Percentiles rank a stretch among this genome's conserved stretches.
These are phyloP conservation scores for Eutypella sp. DNA, from an alignment of 2,329 filamentous ascomycete species.

Conservation along the genomic window DNA sequence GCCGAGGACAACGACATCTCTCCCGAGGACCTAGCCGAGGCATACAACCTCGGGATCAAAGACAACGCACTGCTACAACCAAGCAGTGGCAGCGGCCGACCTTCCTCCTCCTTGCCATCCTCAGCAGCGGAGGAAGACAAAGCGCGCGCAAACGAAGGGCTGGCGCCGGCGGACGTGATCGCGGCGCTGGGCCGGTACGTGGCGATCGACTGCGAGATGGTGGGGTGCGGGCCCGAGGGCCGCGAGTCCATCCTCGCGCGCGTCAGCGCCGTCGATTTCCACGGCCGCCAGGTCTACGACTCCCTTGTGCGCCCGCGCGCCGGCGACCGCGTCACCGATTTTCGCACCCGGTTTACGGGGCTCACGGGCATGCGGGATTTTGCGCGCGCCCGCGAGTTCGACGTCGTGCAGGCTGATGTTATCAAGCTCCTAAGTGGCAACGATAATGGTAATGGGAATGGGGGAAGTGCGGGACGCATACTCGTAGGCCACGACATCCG, in stretches of 20 bases:
- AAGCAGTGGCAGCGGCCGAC: too few species aligned
- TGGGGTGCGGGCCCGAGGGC: constrained; percentile 71
- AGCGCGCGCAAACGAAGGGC: constrained; percentile 59
- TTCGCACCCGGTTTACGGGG: constrained; percentile 82
- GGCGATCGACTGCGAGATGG: constrained; percentile 97
- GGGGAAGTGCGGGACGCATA: constrained; percentile 45
- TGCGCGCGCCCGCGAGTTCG: constrained; percentile 66
- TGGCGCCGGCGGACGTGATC: constrained; percentile 57
- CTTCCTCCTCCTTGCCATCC: constrained; percentile 31
- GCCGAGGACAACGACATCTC: constrained; percentile 58
- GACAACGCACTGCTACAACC: too few species aligned
- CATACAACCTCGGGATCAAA: constrained; percentile 52
- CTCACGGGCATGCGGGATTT: constrained; percentile 70
- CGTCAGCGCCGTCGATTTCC: constrained; percentile 88
- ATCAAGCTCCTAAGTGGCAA: constrained; percentile 47
- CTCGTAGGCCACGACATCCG: constrained; percentile 68
- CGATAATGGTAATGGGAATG: background rate
- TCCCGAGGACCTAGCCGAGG: constrained; percentile 54
- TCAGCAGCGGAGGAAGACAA: constrained; percentile 27
- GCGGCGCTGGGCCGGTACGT: constrained; percentile 69
- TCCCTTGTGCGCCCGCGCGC: constrained; percentile 80
- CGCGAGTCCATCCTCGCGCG: constrained; percentile 75
- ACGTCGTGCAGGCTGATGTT: constrained; percentile 71
- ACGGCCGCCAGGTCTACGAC: constrained; percentile 89
- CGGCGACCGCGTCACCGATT: constrained; percentile 79